Percentiles rank a stretch among this genome's conserved stretches.
Evolutionary conservation across 257 asterid species (phyloP).

Genomic region (Penstemon barbatus): DNA sequence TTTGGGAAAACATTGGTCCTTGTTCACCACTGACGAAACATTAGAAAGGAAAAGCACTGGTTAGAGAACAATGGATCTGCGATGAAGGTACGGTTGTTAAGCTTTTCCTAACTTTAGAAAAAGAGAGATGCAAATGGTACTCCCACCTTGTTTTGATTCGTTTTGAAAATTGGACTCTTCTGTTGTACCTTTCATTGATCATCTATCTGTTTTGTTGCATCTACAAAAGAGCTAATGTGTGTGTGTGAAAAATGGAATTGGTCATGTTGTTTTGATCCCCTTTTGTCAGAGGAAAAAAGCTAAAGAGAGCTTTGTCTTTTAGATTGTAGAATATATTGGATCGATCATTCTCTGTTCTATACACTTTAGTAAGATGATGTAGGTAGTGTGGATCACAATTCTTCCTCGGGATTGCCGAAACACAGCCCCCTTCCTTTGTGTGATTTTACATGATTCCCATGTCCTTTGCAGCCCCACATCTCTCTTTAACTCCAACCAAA

Average conservation of each 20-base stretch:
- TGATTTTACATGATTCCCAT: slow-evolving; percentile 31
- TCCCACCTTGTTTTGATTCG: slow-evolving; percentile 32
- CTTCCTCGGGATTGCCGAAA: slow-evolving; percentile 60
- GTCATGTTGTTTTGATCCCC: slow-evolving; percentile 35
- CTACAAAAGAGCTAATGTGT: slow-evolving; percentile 26
- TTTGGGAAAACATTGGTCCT: neutral
- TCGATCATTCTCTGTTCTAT: slow-evolving; percentile 31
- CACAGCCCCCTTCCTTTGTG: slow-evolving; percentile 20
- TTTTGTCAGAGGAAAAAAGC: slow-evolving; percentile 56
- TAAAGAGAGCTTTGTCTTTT: slow-evolving; percentile 41
- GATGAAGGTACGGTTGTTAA: slow-evolving; percentile 18
- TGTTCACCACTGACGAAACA: slow-evolving; percentile 12
- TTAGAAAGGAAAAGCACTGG: slow-evolving; percentile 29
- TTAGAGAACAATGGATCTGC: slow-evolving; percentile 2
- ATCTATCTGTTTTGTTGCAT: slow-evolving; percentile 33
- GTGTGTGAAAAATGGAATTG: slow-evolving; percentile 40
- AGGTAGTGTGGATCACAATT: slow-evolving; percentile 26
- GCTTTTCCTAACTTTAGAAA: slow-evolving; percentile 35
- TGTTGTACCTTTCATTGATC: slow-evolving; percentile 31
- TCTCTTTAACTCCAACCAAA: slow-evolving; percentile 36
- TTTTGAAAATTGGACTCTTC: slow-evolving; percentile 35
- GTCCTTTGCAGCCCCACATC: slow-evolving; percentile 30
- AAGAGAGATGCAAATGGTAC: slow-evolving; percentile 36
- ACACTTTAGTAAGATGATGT: slow-evolving; percentile 27
- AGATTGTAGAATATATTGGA: slow-evolving; percentile 33